Conservation (phyloP, 768 basidiomycete species). For the Termitomyces sp. region DNA sequence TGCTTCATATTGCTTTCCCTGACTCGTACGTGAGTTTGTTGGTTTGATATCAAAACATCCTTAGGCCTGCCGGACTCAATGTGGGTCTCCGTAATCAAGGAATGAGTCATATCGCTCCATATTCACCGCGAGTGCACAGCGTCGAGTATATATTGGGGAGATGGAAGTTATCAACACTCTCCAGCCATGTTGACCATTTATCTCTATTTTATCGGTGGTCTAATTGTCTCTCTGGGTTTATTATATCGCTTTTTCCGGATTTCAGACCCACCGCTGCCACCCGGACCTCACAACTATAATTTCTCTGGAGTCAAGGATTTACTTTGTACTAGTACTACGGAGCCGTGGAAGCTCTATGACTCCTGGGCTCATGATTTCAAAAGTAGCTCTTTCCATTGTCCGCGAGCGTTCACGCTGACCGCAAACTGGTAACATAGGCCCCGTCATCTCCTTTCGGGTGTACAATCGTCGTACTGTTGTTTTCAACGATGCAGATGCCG, state of each 20-base stretch:
- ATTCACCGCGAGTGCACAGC: conserved; percentile 3
- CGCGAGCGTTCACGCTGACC: background rate
- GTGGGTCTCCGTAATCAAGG: background rate
- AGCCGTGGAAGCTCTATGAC: conserved; percentile 24
- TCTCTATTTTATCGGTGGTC: background rate
- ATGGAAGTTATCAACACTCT: background rate
- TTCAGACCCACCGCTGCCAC: conserved; percentile 17
- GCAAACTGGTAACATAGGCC: conserved; percentile 18
- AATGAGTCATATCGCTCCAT: conserved; percentile 2
- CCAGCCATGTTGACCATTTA: background rate
- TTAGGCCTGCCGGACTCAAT: background rate
- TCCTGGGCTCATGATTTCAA: conserved; percentile 18
- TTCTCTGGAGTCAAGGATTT: conserved; percentile 19
- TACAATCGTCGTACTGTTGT: conserved; percentile 42
- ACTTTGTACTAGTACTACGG: conserved; percentile 12
- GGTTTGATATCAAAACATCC: background rate
- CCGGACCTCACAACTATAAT: conserved; percentile 19
- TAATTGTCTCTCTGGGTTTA: conserved; percentile 1
- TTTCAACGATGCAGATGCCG: conserved; percentile 38
- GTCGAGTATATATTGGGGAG: conserved; percentile 1
- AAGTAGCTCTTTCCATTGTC: conserved; percentile 8
- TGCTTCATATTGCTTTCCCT: background rate
- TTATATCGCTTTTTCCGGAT: background rate
- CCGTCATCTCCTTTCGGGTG: conserved; percentile 42
- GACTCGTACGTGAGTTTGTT: background rate